phyloP scores from a whole-genome alignment of 306 rosid genomes.

The Trifolium pratense region DNA sequence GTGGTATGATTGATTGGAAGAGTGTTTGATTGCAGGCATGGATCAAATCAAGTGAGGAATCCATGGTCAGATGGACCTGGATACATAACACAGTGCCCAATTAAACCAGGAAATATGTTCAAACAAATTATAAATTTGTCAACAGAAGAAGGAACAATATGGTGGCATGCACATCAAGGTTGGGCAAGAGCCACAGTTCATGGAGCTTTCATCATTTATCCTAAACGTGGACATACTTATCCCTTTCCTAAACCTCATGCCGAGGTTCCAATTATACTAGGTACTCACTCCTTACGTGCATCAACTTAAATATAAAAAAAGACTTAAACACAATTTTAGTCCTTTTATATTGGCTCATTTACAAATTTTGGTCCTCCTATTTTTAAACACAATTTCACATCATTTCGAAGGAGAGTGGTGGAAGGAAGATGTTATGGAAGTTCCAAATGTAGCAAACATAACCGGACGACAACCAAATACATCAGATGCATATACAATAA shows the following conservation, averaged over 20 bases:
- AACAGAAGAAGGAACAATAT: conserved; percentile 65
- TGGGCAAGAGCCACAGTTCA: conserved; percentile 68
- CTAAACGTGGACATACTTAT: conserved; percentile 48
- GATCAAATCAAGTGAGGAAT: conserved; percentile 55
- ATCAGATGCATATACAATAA: conserved; percentile 72
- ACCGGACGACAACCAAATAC: conserved; percentile 49
- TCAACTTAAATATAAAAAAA: too few relatives aligned
- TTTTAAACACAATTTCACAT: too few relatives aligned
- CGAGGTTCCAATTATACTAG: conserved; percentile 63
- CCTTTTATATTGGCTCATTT: too few relatives aligned
- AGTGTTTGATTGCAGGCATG: conserved; percentile 58
- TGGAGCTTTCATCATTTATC: conserved; percentile 61
- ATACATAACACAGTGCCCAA: conserved; percentile 68
- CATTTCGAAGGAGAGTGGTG: conserved; percentile 48
- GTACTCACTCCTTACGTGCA: conserved; percentile 39
- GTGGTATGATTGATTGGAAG: background rate
- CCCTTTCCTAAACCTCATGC: conserved; percentile 64
- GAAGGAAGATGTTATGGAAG: conserved; percentile 34
- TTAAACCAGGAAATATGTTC: conserved; percentile 51
- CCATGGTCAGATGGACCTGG: conserved; percentile 76
- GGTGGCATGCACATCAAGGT: conserved; percentile 78
- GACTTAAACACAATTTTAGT: too few relatives aligned
- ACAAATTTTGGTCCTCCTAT: too few relatives aligned
- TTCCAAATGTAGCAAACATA: conserved; percentile 19
- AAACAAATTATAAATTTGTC: conserved; percentile 49